Evolutionary conservation across 768 basidiomycete genomes (phyloP).

Genomic region (Neoboletus brunneissimus): DNA sequence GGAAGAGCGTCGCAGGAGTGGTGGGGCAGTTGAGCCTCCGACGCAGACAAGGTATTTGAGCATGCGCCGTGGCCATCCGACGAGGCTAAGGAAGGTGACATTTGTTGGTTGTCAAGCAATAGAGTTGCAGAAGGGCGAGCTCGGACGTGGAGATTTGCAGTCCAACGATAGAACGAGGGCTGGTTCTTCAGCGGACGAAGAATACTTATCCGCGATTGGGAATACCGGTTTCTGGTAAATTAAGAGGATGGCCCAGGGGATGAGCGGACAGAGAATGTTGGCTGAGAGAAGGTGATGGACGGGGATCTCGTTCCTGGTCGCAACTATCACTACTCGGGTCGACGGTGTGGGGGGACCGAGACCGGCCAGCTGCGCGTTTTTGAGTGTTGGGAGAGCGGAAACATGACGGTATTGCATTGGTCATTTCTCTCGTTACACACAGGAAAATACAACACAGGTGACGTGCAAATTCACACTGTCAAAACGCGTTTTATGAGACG

Average conservation of each 20-base stretch:
- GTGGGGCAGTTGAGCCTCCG: not conserved
- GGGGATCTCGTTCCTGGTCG: constrained; percentile 15
- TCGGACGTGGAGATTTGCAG: constrained; percentile 32
- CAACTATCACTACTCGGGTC: not conserved
- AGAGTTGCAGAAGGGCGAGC: constrained; percentile 20
- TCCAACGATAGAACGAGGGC: constrained; percentile 17
- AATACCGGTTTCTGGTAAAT: constrained; percentile 18
- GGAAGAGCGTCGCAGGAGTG: constrained; percentile 8
- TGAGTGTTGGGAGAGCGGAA: constrained; percentile 17
- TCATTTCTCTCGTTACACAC: constrained; percentile 28
- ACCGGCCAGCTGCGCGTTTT: constrained; percentile 17
- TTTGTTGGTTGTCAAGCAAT: constrained; percentile 34
- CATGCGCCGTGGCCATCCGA: not conserved
- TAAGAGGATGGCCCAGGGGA: constrained; percentile 3
- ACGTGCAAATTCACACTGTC: constrained; percentile 30
- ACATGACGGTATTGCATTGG: constrained; percentile 24
- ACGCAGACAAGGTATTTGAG: constrained; percentile 29
- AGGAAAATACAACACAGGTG: constrained; percentile 24
- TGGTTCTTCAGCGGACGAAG: constrained; percentile 20
- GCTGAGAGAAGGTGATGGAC: constrained; percentile 14
- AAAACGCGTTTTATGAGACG: constrained; percentile 17
- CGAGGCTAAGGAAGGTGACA: constrained; percentile 29
- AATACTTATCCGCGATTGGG: constrained; percentile 14
- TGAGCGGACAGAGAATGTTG: constrained; percentile 2
- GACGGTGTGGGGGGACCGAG: not conserved